A percentile compares a stretch with the other conserved stretches of the same genome.
Conservation (phyloP, 257 asterid genomes). For the Nicotiana sylvestris region DNA sequence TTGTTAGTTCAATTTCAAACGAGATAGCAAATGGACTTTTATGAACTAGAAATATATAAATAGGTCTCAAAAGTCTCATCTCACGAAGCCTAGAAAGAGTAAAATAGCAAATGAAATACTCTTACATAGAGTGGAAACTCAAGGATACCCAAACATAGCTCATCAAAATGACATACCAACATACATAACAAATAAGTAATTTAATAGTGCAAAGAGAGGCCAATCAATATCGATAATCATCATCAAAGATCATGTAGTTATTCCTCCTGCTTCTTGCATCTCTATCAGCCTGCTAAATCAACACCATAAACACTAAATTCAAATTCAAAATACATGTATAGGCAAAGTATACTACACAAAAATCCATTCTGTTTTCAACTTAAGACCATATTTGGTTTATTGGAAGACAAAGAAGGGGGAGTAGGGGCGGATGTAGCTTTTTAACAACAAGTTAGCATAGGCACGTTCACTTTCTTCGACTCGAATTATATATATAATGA, state of each 20-base stretch:
- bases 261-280: conserved; percentile 70
- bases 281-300: conserved; percentile 61
- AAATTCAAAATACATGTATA: neutral
- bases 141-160: neutral
- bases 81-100: neutral
- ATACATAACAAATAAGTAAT: neutral
- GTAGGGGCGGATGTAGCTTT: neutral
- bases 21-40: too few species aligned
- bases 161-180: neutral
- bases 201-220: neutral
- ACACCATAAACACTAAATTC: neutral
- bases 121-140: neutral
- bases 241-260: conserved; percentile 59
- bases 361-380: neutral
- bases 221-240: conserved; percentile 41
- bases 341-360: neutral
- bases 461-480: neutral
- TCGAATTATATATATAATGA: neutral
- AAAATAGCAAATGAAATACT: neutral
- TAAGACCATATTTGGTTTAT: neutral
- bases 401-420: neutral
- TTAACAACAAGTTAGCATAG: neutral
- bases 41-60: neutral
- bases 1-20: too few species aligned
- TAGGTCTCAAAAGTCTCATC: neutral